These are phyloP conservation scores for Calocybe indica DNA, from an alignment of 768 basidiomycete species.

Conservation along the genomic window DNA sequence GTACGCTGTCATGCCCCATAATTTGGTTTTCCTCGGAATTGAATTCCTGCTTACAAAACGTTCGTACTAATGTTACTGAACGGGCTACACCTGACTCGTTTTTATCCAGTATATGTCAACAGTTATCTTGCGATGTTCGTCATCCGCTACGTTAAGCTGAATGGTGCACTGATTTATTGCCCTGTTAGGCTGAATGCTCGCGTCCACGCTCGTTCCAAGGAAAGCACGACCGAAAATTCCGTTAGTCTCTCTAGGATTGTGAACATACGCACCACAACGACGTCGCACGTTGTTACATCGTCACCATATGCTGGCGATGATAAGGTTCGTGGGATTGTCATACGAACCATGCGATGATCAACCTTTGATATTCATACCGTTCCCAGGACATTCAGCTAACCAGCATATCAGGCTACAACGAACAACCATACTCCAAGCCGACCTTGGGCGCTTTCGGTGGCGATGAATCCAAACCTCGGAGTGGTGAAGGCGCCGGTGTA, in stretches of 20 bases:
- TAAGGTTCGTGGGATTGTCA: neutral
- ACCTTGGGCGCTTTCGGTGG: too few species aligned
- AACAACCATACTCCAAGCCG: too few species aligned
- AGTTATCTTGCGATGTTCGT: conserved; percentile 4
- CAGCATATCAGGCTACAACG: too few species aligned
- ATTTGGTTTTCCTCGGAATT: conserved; percentile 4
- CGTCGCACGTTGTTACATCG: conserved; percentile 5
- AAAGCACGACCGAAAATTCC: neutral
- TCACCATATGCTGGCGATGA: neutral
- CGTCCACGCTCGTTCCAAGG: neutral
- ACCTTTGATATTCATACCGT: too few species aligned
- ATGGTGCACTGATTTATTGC: neutral
- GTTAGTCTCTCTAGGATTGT: neutral
- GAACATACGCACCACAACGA: conserved; percentile 6
- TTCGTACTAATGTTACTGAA: neutral
- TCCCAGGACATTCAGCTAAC: too few species aligned
- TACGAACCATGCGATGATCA: too few species aligned
- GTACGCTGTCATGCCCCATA: conserved; percentile 2
- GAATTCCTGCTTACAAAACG: conserved; percentile 6
- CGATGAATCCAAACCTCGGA: too few species aligned
- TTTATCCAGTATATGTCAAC: conserved; percentile 2
- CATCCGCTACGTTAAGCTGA: neutral
- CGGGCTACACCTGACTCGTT: neutral
- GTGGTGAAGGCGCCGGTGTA: too few species aligned
- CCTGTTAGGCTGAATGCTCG: conserved; percentile 3